Conservation (phyloP, 257 asterid genomes). For the Ocimum tenuiflorum region DNA sequence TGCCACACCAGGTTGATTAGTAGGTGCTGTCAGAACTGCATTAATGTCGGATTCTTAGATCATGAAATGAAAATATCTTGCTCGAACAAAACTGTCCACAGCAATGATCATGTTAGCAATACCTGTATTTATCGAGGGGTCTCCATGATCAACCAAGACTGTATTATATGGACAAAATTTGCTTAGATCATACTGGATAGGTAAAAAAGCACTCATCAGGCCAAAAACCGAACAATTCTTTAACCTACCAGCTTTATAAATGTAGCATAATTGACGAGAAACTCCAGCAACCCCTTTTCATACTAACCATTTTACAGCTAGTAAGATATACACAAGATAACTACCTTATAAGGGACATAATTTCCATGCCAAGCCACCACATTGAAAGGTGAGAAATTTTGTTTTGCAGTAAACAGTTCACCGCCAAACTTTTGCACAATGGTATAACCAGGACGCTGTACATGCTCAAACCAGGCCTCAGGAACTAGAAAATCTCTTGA, state of each 20-base stretch:
- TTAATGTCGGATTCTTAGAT: slow-evolving; percentile 12
- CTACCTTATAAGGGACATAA: slow-evolving; percentile 84
- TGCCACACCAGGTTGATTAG: slow-evolving; percentile 88
- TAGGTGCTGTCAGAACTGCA: slow-evolving; percentile 96
- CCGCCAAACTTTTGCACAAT: slow-evolving; percentile 96
- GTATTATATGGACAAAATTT: slow-evolving; percentile 94
- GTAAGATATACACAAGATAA: neutral
- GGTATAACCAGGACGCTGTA: slow-evolving; percentile 60
- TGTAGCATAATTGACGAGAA: neutral
- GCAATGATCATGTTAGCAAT: neutral
- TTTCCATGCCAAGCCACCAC: slow-evolving; percentile 99
- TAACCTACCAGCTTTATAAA: neutral
- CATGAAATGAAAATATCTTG: neutral
- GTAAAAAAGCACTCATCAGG: slow-evolving; percentile 23
- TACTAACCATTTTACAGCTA: neutral
- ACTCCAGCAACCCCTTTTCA: neutral
- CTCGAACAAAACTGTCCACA: neutral
- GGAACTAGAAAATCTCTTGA: slow-evolving; percentile 87
- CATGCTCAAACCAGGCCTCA: slow-evolving; percentile 72
- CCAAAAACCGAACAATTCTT: neutral
- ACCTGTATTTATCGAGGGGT: slow-evolving; percentile 98
- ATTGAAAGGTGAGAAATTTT: slow-evolving; percentile 93
- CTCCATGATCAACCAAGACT: slow-evolving; percentile 83
- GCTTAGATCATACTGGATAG: slow-evolving; percentile 80
- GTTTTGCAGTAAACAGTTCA: slow-evolving; percentile 88